Conservation (phyloP, 108 stramenopile genomes). For the Pseudonitzschia multiseries region DNA sequence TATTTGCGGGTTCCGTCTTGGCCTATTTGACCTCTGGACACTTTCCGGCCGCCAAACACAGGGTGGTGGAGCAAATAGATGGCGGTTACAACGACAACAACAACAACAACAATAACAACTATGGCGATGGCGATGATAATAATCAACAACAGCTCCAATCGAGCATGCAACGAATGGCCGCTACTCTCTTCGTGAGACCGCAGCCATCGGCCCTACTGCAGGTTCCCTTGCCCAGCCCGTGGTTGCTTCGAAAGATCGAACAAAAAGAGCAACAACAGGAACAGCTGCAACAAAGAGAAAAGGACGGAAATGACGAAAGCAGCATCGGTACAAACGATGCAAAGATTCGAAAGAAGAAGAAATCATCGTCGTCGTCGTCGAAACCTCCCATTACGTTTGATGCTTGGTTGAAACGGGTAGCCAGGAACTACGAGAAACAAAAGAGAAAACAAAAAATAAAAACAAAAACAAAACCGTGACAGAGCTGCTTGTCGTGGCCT, state of each 20-base stretch:
- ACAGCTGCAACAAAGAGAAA: not conserved
- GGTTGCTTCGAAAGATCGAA: not conserved
- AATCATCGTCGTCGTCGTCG: not conserved
- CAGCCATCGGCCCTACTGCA: conserved; percentile 45
- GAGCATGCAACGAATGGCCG: conserved; percentile 45
- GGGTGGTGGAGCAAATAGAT: conserved; percentile 51
- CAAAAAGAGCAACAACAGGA: not conserved
- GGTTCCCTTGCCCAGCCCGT: conserved; percentile 35
- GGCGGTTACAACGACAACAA: too few relatives aligned
- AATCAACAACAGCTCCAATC: not conserved
- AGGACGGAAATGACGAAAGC: not conserved
- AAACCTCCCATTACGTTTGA: too few relatives aligned
- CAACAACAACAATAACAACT: too few relatives aligned
- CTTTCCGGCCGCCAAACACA: conserved; percentile 69
- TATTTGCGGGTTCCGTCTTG: conserved; percentile 77
- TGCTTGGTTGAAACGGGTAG: too few relatives aligned
- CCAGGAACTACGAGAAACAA: too few relatives aligned
- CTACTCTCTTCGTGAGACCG: conserved; percentile 80
- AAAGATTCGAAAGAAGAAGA: not conserved
- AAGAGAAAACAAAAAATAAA: too few relatives aligned
- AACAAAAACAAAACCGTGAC: too few relatives aligned
- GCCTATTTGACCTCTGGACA: conserved; percentile 56
- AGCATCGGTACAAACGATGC: too few relatives aligned
- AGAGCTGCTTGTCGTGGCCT: too few relatives aligned
- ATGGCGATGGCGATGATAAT: too few relatives aligned